Percentiles rank a stretch among this genome's conserved stretches.
These are phyloP conservation scores for Colletotrichum sp. DNA, from an alignment of 2,329 filamentous ascomycete genomes.

Conservation along the genomic window DNA sequence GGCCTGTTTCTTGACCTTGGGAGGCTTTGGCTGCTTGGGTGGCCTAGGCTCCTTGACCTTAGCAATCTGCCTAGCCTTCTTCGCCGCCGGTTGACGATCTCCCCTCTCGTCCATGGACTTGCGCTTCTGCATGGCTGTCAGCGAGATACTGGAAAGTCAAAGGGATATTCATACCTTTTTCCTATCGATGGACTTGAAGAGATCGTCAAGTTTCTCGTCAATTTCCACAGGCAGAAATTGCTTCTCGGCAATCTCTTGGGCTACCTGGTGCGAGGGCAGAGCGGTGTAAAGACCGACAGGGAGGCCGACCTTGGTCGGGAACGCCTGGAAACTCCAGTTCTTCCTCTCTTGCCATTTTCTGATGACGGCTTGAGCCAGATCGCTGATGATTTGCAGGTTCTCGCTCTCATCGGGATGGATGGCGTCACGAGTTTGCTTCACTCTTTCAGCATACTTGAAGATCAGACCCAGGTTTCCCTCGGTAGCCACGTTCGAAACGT, in stretches of 20 bases:
- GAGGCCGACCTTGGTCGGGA: slow-evolving; percentile 79
- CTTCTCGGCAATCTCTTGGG: slow-evolving; percentile 86
- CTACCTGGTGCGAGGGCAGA: slow-evolving; percentile 77
- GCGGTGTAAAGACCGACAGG: slow-evolving; percentile 79
- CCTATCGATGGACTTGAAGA: slow-evolving; percentile 69
- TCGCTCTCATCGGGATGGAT: slow-evolving; percentile 72
- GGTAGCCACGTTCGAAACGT: slow-evolving; percentile 80
- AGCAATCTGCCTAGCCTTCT: slow-evolving; percentile 43
- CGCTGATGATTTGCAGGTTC: slow-evolving; percentile 84
- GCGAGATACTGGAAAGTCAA: background rate
- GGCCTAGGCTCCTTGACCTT: slow-evolving; percentile 28
- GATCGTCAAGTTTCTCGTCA: slow-evolving; percentile 76
- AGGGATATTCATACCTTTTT: slow-evolving; percentile 63
- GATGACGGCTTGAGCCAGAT: slow-evolving; percentile 83
- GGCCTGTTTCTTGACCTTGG: slow-evolving; percentile 30
- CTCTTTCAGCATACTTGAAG: slow-evolving; percentile 88
- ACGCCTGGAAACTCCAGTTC: slow-evolving; percentile 85
- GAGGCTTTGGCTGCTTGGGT: slow-evolving; percentile 29
- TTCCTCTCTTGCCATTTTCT: slow-evolving; percentile 86
- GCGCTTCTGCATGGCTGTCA: slow-evolving; percentile 55
- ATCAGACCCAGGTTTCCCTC: slow-evolving; percentile 89
- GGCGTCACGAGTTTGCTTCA: slow-evolving; percentile 88
- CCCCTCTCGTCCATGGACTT: slow-evolving; percentile 57
- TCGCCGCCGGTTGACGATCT: slow-evolving; percentile 48
- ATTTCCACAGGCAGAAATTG: slow-evolving; percentile 80